Evolutionary conservation across 2,329 filamentous ascomycete genomes (phyloP).

Genomic region (Graphium sp.): DNA sequence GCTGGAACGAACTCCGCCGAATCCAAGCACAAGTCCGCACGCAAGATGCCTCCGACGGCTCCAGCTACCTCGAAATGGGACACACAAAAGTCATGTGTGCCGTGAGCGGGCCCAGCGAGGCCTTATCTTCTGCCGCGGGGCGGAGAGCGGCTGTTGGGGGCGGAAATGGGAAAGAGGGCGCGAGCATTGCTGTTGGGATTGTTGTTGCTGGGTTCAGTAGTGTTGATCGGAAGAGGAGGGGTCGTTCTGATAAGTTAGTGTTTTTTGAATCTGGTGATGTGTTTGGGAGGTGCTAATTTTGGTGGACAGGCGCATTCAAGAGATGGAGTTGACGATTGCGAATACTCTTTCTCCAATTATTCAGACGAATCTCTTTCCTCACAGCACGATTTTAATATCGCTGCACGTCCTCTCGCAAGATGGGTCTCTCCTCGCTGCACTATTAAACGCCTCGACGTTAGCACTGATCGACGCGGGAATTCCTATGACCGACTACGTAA

Average conservation of each 20-base stretch:
- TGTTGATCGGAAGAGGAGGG: conserved; percentile 65
- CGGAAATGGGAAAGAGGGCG: conserved; percentile 27
- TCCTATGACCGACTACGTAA: conserved; percentile 85
- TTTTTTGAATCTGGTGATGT: neutral
- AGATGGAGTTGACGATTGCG: conserved; percentile 65
- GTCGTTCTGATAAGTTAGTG: conserved; percentile 70
- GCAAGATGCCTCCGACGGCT: conserved; percentile 83
- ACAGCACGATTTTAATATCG: conserved; percentile 67
- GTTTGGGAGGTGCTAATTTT: too few species aligned
- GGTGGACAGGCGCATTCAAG: conserved; percentile 53
- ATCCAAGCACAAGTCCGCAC: conserved; percentile 82
- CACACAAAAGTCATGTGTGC: conserved; percentile 96
- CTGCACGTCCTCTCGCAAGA: conserved; percentile 83
- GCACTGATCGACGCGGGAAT: conserved; percentile 90
- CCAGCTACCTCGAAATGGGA: conserved; percentile 87
- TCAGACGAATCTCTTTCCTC: conserved; percentile 77
- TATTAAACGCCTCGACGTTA: conserved; percentile 80
- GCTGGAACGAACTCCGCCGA: conserved; percentile 93
- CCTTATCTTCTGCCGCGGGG: conserved; percentile 4
- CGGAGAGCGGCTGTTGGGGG: conserved; percentile 11
- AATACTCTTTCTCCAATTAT: conserved; percentile 62
- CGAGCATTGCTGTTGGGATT: conserved; percentile 65
- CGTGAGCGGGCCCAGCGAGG: conserved; percentile 68
- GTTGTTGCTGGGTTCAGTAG: conserved; percentile 77
- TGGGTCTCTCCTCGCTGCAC: conserved; percentile 74